Evolutionary conservation across 805 yeast genomes (phyloP), one percentile per base, ranked within the genome.

Genomic region (Pichia exigua): DNA sequence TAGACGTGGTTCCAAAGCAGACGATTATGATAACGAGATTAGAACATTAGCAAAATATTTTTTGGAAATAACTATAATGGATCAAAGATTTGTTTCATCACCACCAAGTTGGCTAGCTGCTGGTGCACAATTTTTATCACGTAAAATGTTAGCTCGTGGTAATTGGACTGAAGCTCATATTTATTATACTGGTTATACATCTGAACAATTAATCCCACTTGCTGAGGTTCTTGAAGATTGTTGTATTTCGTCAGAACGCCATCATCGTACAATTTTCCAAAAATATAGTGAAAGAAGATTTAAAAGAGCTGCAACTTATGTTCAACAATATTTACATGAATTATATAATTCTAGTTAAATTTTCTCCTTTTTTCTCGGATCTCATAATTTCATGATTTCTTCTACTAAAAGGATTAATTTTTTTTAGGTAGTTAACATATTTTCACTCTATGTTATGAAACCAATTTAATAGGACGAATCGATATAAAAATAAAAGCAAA

Each of bases 101-200:
- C 79, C 81, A 53, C 91, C 95, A 20, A 85, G 95, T 44, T 74
- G 83, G 61, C 74, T 88, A 53, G 81, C 94, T 27, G 95, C 96
- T 0, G 85, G 91, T 51, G 85, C 96, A 24, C 87, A 88, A 88
- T 85, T 75, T 65, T 73, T 87, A 47, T 82, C 96, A 8, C 76
- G 96, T 58, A 74, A 76, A 58, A 83, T 89, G 67, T 69, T 87
- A 56, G 85, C 82, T 51, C 79, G 85, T 60, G 96, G 95, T 5
- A 56, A 58, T 17, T 92, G 98, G 98, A 81, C 96, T 2, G 78
- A 78, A 51, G 79, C 82, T 39, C 99, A 94, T 72, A 81, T 87
- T 13, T 92, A 82, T 67, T 94, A 90, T 70, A 84, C 96, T 4
- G 96, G 97, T 2, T 94, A 92, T 69, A 89, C 97, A 42, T 85